Conservation (phyloP, 306 rosid genomes). For the Prunus persica region Prunus_persica_NCBIv2 NC_034010.1:24160501-24161000, state of each 20-base stretch:
- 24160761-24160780: not conserved
- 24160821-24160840: constrained; percentile 74
- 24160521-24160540: not conserved
- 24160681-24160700: too few relatives aligned
- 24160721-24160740: too few relatives aligned
- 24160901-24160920: constrained; percentile 59
- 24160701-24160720: too few relatives aligned
- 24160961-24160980: not conserved
- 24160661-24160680: too few relatives aligned
- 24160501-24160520: not conserved
- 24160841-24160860: constrained; percentile 99
- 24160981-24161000: not conserved
- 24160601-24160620: too few relatives aligned
- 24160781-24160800: constrained; percentile 10
- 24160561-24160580: too few relatives aligned
- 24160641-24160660: too few relatives aligned
- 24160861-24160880: constrained; percentile 95
- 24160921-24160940: constrained; percentile 28
- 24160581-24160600: too few relatives aligned
- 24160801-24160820: constrained; percentile 8
- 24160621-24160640: too few relatives aligned
- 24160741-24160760: not conserved
- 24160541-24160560: too few relatives aligned
- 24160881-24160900: constrained; percentile 93
- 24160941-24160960: constrained; percentile 61